phyloP scores from a whole-genome alignment of 331 rosid species.

The Stylosanthes scabra region DNA sequence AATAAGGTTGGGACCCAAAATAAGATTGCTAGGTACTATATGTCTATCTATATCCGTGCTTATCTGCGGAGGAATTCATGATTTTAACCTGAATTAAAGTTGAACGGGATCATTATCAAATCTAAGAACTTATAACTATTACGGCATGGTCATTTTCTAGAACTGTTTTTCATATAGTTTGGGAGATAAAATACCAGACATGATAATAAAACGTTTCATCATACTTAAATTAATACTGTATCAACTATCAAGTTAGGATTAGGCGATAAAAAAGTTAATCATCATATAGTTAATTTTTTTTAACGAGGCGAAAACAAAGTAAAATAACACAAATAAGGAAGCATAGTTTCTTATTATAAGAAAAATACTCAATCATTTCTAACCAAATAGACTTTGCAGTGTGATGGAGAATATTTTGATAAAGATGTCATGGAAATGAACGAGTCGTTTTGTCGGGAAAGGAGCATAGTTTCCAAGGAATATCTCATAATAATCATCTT shows the following conservation, averaged over 20 bases:
- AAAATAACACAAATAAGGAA: neutral
- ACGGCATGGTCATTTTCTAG: no score
- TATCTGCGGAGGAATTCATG: neutral
- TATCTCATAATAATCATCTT: neutral
- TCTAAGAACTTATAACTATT: no score
- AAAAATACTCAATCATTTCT: no score
- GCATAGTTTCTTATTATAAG: no score
- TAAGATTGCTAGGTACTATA: neutral
- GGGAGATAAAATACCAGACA: no score
- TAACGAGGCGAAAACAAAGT: neutral
- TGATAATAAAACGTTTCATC: no score
- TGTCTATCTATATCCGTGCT: neutral
- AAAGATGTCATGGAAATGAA: conserved; percentile 11
- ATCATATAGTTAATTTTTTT: no score
- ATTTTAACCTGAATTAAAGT: neutral
- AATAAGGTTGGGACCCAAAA: neutral
- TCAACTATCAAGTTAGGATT: no score
- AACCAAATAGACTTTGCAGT: neutral
- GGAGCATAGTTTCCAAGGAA: conserved; percentile 13
- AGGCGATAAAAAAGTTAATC: no score
- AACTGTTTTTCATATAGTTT: no score
- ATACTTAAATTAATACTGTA: no score
- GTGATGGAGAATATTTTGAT: conserved; percentile 14
- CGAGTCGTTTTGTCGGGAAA: neutral
- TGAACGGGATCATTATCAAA: neutral